Evolutionary conservation across 768 basidiomycete genomes (phyloP).

Genomic region (Suillus subalutaceus): DNA sequence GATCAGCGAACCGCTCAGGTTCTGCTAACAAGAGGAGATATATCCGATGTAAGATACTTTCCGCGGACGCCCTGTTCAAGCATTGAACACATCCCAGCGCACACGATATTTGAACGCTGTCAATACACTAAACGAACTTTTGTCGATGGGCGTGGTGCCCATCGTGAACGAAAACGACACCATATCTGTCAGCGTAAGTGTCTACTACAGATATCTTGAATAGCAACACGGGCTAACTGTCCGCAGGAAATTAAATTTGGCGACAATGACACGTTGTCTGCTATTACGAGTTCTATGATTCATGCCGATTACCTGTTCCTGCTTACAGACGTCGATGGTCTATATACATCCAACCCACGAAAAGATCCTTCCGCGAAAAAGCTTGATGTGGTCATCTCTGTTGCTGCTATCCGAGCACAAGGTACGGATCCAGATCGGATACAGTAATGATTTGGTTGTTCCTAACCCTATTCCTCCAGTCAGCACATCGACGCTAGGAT

Average conservation of each 20-base stretch:
- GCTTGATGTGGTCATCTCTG: slow-evolving; percentile 82
- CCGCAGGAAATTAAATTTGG: slow-evolving; percentile 98
- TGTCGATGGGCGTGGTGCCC: slow-evolving; percentile 93
- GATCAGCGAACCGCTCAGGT: slow-evolving; percentile 97
- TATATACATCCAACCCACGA: slow-evolving; percentile 95
- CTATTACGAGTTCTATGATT: slow-evolving; percentile 96
- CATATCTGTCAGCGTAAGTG: slow-evolving; percentile 90
- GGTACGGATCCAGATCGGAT: slow-evolving; percentile 46
- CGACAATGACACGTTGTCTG: slow-evolving; percentile 97
- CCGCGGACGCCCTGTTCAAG: slow-evolving; percentile 10
- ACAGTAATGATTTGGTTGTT: background rate
- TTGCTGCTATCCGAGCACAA: slow-evolving; percentile 77
- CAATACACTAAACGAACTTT: slow-evolving; percentile 89
- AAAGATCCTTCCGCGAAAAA: slow-evolving; percentile 82
- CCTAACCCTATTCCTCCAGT: slow-evolving; percentile 48
- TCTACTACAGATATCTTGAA: background rate
- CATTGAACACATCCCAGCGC: slow-evolving; percentile 51
- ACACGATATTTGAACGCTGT: slow-evolving; percentile 96
- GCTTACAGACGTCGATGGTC: slow-evolving; percentile 92
- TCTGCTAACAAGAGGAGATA: slow-evolving; percentile 91
- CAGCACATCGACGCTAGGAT: slow-evolving; percentile 90
- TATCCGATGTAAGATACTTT: slow-evolving; percentile 77
- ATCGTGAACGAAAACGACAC: slow-evolving; percentile 99
- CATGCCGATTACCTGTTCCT: slow-evolving; percentile 98
- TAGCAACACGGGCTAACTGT: background rate